Conservation (phyloP, 2,329 filamentous ascomycete genomes). For the Claviceps africana region DNA sequence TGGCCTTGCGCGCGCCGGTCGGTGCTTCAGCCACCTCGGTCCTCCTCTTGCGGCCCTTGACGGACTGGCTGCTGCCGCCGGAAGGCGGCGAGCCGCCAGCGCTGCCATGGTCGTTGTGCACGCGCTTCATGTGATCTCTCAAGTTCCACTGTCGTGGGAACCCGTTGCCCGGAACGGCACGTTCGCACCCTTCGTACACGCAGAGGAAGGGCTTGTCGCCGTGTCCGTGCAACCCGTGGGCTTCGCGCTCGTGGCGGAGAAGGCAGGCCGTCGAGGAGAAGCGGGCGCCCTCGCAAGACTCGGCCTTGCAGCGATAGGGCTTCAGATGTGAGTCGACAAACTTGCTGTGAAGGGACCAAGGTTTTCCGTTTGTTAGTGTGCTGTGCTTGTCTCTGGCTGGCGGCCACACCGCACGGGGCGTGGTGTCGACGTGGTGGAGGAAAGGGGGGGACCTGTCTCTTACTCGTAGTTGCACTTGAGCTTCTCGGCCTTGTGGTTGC, state of each 20-base stretch:
- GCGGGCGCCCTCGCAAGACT: conserved; percentile 67
- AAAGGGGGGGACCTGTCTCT: conserved; percentile 26
- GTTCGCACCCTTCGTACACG: conserved; percentile 75
- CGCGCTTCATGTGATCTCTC: conserved; percentile 91
- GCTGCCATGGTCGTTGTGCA: conserved; percentile 54
- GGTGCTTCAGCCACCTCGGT: conserved; percentile 31
- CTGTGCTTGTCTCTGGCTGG: too few species aligned
- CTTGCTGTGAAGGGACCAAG: conserved; percentile 47
- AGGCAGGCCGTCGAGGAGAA: conserved; percentile 95
- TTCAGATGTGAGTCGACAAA: conserved; percentile 94
- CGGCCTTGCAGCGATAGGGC: conserved; percentile 86
- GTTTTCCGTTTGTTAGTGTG: too few species aligned
- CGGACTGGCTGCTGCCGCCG: conserved; percentile 16
- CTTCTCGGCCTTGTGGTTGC: conserved; percentile 85
- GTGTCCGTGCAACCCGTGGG: conserved; percentile 89
- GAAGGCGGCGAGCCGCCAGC: conserved; percentile 27
- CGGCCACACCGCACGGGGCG: too few species aligned
- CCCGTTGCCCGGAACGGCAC: conserved; percentile 66
- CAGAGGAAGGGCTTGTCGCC: conserved; percentile 87
- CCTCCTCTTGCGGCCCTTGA: conserved; percentile 46
- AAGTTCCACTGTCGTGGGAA: conserved; percentile 95
- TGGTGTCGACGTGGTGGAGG: background rate
- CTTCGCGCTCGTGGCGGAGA: conserved; percentile 87
- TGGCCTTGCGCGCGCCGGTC: conserved; percentile 33
- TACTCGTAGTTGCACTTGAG: conserved; percentile 99